Percentiles rank a stretch among this genome's conserved stretches.
phyloP scores from a whole-genome alignment of 129 eudicot species.

The Smallanthus sonchifolius region DNA sequence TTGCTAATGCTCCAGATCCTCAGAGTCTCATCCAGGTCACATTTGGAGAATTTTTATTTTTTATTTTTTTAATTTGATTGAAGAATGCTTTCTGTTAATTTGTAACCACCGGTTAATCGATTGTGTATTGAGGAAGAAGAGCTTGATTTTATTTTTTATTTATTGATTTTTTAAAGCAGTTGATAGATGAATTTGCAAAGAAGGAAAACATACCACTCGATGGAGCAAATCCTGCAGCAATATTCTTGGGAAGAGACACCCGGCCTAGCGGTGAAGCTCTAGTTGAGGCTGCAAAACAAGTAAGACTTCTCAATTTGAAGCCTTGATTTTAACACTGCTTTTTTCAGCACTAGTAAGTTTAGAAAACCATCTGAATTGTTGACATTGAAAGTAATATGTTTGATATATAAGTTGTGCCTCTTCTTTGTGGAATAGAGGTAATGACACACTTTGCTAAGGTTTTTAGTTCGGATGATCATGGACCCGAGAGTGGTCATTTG shows the following conservation, averaged over 20 bases:
- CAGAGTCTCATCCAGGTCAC: slow-evolving; percentile 48
- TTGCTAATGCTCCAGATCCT: slow-evolving; percentile 72
- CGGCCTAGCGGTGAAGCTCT: slow-evolving; percentile 90
- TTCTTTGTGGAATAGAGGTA: slow-evolving; percentile 2
- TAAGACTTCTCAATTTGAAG: slow-evolving; percentile 26
- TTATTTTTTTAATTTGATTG: not conserved
- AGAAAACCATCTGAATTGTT: not conserved
- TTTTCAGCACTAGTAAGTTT: not conserved
- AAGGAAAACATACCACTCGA: slow-evolving; percentile 60
- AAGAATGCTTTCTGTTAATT: not conserved
- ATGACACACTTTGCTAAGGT: not conserved
- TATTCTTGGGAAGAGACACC: slow-evolving; percentile 84
- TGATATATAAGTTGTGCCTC: not conserved
- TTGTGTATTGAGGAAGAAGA: not conserved
- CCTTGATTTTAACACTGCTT: not conserved
- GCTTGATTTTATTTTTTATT: not conserved
- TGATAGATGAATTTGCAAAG: slow-evolving; percentile 58
- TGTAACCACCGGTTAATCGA: not conserved
- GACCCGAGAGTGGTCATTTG: not conserved
- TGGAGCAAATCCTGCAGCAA: slow-evolving; percentile 38
- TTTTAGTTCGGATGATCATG: not conserved
- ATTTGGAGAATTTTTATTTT: not conserved
- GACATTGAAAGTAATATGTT: not conserved
- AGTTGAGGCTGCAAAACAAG: slow-evolving; percentile 81
- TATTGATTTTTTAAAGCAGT: slow-evolving; percentile 36